Evolutionary conservation across 2,329 filamentous ascomycete species (phyloP), one percentile per base, ranked within the genome.

Genomic region (Colletotrichum eremochloae): DNA sequence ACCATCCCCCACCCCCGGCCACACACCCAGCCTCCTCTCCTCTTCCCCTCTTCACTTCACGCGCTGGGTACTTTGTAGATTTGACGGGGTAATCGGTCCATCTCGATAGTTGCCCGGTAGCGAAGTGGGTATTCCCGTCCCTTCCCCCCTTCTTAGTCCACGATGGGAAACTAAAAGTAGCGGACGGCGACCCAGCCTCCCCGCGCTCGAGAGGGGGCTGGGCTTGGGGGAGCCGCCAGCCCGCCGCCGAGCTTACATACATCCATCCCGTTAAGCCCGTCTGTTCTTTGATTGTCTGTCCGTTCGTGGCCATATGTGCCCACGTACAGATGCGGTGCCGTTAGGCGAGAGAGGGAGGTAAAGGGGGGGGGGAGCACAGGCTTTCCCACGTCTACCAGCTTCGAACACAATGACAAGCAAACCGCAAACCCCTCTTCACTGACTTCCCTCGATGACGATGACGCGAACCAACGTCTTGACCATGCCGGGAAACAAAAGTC

Each of bases 51-150:
- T 29, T 14, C 20, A 36, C 33, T n/a, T 36, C 15, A 15, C 53
- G 20, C 18, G 11, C 33, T 24, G 15, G 53, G 11, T 7, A 38
- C 20, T n/a, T 38, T 33, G 31, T 1, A 24, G 33, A n/a, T 20
- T n/a, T n/a, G 44, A 11, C 8, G 44, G 44, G 8, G 44, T 46
- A 11, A 38, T 7, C 33, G 14, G 33, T 38, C 53, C 33, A 38
- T 38, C 53, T 9, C 33, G 53, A 56, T 56, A 56, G 53, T 56
- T 6, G 11, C 53, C 53, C 20, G 53, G 50, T 52, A 52, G 50
- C 50, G 50, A 31, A 18, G 24, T 52, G 50, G 50, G 24, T 18
- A 31, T 7, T 31, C 50, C 50, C 50, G 50, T 31, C 24, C 15
- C 42, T 1, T 7, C 42, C 44, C 44, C 15, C 5, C 44, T 4